Percentiles rank a stretch among this genome's conserved stretches.
Conservation (phyloP, 2,329 filamentous ascomycete genomes). For the Trichoderma sp. region DNA sequence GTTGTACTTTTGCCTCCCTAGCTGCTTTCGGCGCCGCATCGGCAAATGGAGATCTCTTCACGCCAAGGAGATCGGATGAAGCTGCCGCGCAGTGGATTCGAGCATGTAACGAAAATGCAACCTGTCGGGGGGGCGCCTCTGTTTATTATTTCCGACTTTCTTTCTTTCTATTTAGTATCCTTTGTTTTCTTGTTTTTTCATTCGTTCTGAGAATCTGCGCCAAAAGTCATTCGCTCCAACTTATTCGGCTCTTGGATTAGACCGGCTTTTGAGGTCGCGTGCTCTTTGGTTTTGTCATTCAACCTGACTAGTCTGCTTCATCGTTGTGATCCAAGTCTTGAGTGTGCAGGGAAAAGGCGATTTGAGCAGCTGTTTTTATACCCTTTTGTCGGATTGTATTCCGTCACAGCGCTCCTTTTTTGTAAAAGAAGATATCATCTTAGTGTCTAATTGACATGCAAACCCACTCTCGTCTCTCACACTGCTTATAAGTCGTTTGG, state of each 20-base stretch:
- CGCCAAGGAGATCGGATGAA: background rate
- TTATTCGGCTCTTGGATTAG: background rate
- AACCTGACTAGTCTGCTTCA: background rate
- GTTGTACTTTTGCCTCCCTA: background rate
- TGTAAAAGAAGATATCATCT: background rate
- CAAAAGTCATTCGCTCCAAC: background rate
- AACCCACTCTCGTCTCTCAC: background rate
- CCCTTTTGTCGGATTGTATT: background rate
- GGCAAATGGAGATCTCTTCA: background rate
- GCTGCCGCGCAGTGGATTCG: conserved; percentile 5
- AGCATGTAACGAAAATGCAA: background rate
- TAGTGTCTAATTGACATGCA: background rate
- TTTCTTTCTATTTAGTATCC: background rate
- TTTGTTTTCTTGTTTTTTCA: background rate
- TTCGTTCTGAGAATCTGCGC: background rate
- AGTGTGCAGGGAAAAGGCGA: background rate
- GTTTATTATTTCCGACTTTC: background rate
- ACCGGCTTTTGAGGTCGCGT: background rate
- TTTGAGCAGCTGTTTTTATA: background rate
- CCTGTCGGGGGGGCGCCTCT: background rate
- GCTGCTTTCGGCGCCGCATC: conserved; percentile 5
- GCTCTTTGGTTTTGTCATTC: background rate
- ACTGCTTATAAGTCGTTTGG: conserved; percentile 3
- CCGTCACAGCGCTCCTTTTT: background rate
- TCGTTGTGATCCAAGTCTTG: background rate